phyloP scores from a whole-genome alignment of 2,329 filamentous ascomycete species.

The Torrubiella hemipterigena region DNA sequence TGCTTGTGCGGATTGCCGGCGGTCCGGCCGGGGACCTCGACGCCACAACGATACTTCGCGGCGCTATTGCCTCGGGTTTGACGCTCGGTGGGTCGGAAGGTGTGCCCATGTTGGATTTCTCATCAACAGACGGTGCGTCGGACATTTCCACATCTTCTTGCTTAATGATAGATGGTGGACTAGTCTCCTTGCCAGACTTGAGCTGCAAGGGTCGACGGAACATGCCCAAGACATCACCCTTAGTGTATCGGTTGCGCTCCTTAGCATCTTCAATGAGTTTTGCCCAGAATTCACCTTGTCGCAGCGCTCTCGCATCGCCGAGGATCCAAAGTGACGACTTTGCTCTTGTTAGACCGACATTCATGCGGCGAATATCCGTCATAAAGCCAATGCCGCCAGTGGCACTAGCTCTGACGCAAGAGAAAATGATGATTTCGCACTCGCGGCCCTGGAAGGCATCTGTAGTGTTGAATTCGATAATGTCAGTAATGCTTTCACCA shows the following conservation, averaged over 20 bases:
- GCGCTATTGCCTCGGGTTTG: constrained; percentile 15
- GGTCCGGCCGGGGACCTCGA: too few relatives aligned
- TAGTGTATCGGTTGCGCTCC: constrained; percentile 62
- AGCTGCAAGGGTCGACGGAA: constrained; percentile 32
- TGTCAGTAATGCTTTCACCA: constrained; percentile 61
- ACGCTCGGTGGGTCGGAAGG: too few relatives aligned
- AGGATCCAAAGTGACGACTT: constrained; percentile 96
- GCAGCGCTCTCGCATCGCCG: constrained; percentile 76
- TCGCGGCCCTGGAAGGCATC: constrained; percentile 96
- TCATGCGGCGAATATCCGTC: constrained; percentile 97
- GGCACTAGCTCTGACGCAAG: constrained; percentile 87
- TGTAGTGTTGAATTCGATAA: constrained; percentile 95
- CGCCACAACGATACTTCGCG: constrained; percentile 14
- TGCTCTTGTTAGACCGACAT: constrained; percentile 91
- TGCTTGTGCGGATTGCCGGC: too few relatives aligned
- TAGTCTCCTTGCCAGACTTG: constrained; percentile 12
- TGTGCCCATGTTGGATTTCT: neutral
- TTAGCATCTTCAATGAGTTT: constrained; percentile 75
- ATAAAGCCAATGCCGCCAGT: constrained; percentile 96
- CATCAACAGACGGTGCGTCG: constrained; percentile 1
- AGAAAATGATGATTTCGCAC: constrained; percentile 97
- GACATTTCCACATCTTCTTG: constrained; percentile 6
- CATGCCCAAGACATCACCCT: constrained; percentile 43
- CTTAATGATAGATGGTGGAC: constrained; percentile 5
- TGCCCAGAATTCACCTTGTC: constrained; percentile 84